These are phyloP conservation scores for Globisporangium recalcitrans DNA, from an alignment of 352 stramenopile species.

Conservation along the genomic window DNA sequence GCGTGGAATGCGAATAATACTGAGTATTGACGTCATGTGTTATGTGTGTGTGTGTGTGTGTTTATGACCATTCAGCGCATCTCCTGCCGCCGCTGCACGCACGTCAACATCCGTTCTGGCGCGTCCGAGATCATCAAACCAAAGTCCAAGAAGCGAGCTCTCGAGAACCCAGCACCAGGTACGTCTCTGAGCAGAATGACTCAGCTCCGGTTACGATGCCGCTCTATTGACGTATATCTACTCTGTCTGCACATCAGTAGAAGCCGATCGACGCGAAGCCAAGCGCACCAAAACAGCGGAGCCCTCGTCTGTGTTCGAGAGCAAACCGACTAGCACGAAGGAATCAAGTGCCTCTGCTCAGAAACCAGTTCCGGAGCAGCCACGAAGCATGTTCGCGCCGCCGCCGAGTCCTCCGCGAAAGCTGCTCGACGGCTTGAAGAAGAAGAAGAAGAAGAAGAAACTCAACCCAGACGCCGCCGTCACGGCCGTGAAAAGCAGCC, in stretches of 20 bases:
- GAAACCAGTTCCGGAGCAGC: constrained; percentile 3
- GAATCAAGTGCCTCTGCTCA: neutral
- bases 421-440: constrained; percentile 65
- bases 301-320: neutral
- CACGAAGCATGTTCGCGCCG: constrained; percentile 41
- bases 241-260: neutral
- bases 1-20: too few species aligned
- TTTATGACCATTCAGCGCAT: constrained; percentile 29
- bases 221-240: neutral
- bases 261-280: constrained; percentile 2
- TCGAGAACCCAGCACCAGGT: neutral
- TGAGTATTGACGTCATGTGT: neutral
- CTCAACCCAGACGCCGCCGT: constrained; percentile 29
- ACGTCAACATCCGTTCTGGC: constrained; percentile 40
- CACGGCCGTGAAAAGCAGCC: constrained; percentile 52
- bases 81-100: constrained; percentile 48
- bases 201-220: neutral
- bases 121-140: constrained; percentile 42
- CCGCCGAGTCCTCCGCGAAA: constrained; percentile 58
- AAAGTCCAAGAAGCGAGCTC: constrained; percentile 41
- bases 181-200: neutral
- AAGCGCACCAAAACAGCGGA: constrained; percentile 29
- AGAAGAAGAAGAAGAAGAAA: constrained; percentile 60
- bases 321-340: neutral
- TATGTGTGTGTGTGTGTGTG: neutral